Percentiles rank a stretch among this genome's conserved stretches.
phyloP scores from a whole-genome alignment of 192 early-diverging fungal species.

The Backusella morwellensis region DNA sequence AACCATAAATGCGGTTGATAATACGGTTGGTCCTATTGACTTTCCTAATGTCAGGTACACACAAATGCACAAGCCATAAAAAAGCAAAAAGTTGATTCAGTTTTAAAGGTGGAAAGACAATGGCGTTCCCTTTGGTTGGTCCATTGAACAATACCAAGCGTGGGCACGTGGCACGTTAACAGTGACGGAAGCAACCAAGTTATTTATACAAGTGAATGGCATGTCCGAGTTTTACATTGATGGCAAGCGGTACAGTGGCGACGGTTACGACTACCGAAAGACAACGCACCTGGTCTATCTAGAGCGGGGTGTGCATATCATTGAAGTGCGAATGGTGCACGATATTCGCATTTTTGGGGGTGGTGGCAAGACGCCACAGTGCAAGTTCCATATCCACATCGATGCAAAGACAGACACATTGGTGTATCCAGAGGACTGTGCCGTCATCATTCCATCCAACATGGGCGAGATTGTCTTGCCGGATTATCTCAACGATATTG shows the following conservation, averaged over 20 bases:
- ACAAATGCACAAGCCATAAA: background rate
- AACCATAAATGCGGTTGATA: constrained; percentile 43
- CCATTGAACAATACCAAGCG: constrained; percentile 49
- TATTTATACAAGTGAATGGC: constrained; percentile 44
- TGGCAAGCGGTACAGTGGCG: constrained; percentile 53
- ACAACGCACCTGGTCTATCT: constrained; percentile 47
- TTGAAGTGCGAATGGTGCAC: constrained; percentile 59
- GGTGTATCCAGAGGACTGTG: background rate
- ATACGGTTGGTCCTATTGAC: constrained; percentile 51
- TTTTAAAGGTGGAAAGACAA: constrained; percentile 24
- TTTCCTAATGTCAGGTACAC: constrained; percentile 44
- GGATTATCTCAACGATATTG: constrained; percentile 10
- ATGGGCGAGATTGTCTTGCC: constrained; percentile 4
- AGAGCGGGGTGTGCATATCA: constrained; percentile 44
- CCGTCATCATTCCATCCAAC: background rate
- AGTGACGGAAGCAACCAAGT: constrained; percentile 13
- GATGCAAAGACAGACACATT: background rate
- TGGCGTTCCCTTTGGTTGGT: constrained; percentile 42
- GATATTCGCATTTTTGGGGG: constrained; percentile 67
- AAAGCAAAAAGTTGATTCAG: background rate
- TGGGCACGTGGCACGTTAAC: constrained; percentile 43
- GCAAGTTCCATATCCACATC: constrained; percentile 27
- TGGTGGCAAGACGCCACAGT: constrained; percentile 22
- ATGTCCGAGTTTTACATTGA: constrained; percentile 70
- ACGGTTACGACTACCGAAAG: constrained; percentile 58